A percentile compares a stretch with the other conserved stretches of the same genome.
phyloP scores from a whole-genome alignment of 2,329 filamentous ascomycete species.

The Cercospora canescens region DNA sequence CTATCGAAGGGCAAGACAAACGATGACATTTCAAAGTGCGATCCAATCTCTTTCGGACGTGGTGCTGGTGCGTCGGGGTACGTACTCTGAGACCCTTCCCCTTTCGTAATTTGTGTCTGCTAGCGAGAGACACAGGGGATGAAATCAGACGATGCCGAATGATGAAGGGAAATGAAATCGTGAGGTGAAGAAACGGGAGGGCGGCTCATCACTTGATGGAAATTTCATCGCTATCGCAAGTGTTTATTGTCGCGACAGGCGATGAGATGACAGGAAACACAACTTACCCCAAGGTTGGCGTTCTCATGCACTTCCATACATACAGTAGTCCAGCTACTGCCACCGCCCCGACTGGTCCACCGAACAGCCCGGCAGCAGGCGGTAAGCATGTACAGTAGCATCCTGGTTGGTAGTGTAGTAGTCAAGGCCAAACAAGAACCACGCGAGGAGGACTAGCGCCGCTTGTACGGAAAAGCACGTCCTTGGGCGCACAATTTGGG shows the following conservation, averaged over 20 bases:
- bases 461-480: neutral
- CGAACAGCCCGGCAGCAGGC: neutral
- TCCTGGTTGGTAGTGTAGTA: neutral
- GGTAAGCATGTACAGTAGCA: too few species aligned
- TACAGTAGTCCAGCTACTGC: too few species aligned
- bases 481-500: neutral
- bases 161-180: neutral
- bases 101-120: neutral
- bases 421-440: neutral
- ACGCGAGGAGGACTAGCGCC: neutral
- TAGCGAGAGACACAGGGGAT: neutral
- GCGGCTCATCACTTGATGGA: neutral
- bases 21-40: neutral
- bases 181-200: neutral
- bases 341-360: neutral
- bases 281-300: too few species aligned
- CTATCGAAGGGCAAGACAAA: neutral
- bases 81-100: slow-evolving; percentile 8
- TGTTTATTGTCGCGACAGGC: neutral
- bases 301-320: too few species aligned
- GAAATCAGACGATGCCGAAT: neutral
- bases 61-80: neutral
- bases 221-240: neutral
- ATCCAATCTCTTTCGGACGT: neutral
- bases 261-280: too few species aligned